A percentile compares a stretch with the other conserved stretches of the same genome.
phyloP scores from a whole-genome alignment of 2,329 filamentous ascomycete species.

The Gaeumannomyces tritici region DNA sequence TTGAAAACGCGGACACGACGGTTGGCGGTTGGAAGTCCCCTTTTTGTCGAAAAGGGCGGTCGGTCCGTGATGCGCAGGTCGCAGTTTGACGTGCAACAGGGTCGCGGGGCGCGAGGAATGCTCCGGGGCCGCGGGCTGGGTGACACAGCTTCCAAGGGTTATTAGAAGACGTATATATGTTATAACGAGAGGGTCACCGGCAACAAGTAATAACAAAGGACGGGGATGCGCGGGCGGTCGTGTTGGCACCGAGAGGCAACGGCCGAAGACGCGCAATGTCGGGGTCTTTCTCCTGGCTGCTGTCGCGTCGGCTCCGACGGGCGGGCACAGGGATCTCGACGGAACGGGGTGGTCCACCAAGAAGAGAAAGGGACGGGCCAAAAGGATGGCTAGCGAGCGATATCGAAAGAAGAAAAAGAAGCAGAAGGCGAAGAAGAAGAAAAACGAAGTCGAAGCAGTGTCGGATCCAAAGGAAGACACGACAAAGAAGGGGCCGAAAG shows the following conservation, averaged over 20 bases:
- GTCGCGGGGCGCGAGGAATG: background rate
- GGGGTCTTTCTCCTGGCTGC: background rate
- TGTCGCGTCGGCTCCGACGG: background rate
- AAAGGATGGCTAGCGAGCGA: slow-evolving; percentile 10
- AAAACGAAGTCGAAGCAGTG: slow-evolving; percentile 7
- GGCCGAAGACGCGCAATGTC: background rate
- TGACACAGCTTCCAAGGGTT: background rate
- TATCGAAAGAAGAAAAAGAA: slow-evolving; percentile 19
- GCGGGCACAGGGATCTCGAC: background rate
- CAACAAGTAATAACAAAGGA: background rate
- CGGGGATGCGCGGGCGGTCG: background rate
- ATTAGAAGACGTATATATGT: slow-evolving; percentile 3
- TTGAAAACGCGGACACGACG: background rate
- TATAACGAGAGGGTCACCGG: background rate
- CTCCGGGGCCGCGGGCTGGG: background rate
- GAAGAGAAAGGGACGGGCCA: background rate
- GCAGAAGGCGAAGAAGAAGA: slow-evolving; percentile 14
- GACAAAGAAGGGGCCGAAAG: slow-evolving; percentile 17
- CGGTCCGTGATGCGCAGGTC: background rate
- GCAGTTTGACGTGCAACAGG: background rate
- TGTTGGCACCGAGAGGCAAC: background rate
- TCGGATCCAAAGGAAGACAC: slow-evolving; percentile 16
- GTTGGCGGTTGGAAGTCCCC: background rate
- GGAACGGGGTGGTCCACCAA: background rate
- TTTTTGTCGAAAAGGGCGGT: background rate